A percentile compares a stretch with the other conserved stretches of the same genome.
Conservation (phyloP, 257 asterid species). For the Ligustrum vulgare region DNA sequence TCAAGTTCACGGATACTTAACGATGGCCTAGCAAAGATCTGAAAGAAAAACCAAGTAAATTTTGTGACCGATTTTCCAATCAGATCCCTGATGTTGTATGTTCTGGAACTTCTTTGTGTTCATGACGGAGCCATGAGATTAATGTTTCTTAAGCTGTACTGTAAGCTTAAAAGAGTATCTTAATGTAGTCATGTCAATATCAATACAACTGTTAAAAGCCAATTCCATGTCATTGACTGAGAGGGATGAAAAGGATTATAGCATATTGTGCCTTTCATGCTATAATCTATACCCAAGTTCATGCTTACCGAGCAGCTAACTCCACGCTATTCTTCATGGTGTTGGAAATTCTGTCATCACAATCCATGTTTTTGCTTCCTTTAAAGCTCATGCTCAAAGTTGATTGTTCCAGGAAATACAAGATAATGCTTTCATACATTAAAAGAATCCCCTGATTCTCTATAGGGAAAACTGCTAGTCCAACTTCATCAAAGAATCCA, state of each 20-base stretch:
- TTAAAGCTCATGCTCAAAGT: slow-evolving; percentile 31
- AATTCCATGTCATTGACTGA: slow-evolving; percentile 11
- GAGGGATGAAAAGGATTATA: slow-evolving; percentile 1
- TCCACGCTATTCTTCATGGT: slow-evolving; percentile 40
- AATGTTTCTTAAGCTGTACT: slow-evolving; percentile 13
- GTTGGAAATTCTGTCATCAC: slow-evolving; percentile 31
- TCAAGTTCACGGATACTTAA: background rate
- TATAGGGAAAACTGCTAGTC: slow-evolving; percentile 23
- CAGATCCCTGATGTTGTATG: background rate
- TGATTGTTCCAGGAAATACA: slow-evolving; percentile 47
- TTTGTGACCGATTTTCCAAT: background rate
- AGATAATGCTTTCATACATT: slow-evolving; percentile 47
- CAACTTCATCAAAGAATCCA: slow-evolving; percentile 40
- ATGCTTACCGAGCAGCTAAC: slow-evolving; percentile 59
- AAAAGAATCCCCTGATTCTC: slow-evolving; percentile 30
- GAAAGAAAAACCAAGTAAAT: background rate
- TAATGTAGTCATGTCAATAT: slow-evolving; percentile 7
- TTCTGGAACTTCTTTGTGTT: background rate
- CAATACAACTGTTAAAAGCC: slow-evolving; percentile 9
- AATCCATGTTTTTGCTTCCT: slow-evolving; percentile 30
- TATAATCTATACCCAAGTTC: slow-evolving; percentile 7
- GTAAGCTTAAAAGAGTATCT: slow-evolving; percentile 3
- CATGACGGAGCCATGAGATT: slow-evolving; percentile 16
- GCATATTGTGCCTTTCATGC: background rate
- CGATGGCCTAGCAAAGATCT: slow-evolving; percentile 10